Evolutionary conservation across 169 alveolate species (phyloP).

Genomic region (Babesia gibsoni): DNA sequence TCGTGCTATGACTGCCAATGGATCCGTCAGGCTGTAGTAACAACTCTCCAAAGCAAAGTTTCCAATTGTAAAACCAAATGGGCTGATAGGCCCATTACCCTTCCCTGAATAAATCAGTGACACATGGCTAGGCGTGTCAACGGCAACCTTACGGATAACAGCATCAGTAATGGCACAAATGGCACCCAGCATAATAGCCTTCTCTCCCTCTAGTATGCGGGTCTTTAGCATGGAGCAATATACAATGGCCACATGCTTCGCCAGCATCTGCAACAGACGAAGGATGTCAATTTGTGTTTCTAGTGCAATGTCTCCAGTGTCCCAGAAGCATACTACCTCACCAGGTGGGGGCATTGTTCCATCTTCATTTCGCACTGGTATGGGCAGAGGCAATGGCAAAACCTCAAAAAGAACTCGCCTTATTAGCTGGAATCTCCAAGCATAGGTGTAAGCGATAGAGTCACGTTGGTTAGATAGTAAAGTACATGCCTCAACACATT

Average conservation of each 20-base stretch:
- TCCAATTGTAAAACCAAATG: slow-evolving; percentile 63
- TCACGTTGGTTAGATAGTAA: slow-evolving; percentile 59
- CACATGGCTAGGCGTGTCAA: slow-evolving; percentile 63
- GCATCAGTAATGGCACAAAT: slow-evolving; percentile 70
- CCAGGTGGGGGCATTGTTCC: slow-evolving; percentile 22
- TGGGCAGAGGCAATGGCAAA: slow-evolving; percentile 56
- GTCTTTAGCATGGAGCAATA: slow-evolving; percentile 50
- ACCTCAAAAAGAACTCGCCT: slow-evolving; percentile 53
- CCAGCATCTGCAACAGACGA: slow-evolving; percentile 48
- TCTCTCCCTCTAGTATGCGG: slow-evolving; percentile 55
- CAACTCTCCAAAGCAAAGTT: slow-evolving; percentile 65
- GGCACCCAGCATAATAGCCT: slow-evolving; percentile 61
- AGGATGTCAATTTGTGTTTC: slow-evolving; percentile 55
- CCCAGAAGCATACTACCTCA: slow-evolving; percentile 42
- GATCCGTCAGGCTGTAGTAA: slow-evolving; percentile 67
- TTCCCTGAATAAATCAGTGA: slow-evolving; percentile 68
- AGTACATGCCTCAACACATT: slow-evolving; percentile 47
- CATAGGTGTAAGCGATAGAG: slow-evolving; percentile 48
- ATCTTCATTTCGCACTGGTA: slow-evolving; percentile 31
- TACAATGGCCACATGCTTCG: slow-evolving; percentile 38
- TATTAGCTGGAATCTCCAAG: slow-evolving; percentile 64
- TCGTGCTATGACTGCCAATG: slow-evolving; percentile 61
- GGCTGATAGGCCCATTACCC: slow-evolving; percentile 65
- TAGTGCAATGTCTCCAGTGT: slow-evolving; percentile 29
- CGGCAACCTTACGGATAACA: slow-evolving; percentile 52